Conservation (phyloP, 2,329 filamentous ascomycete genomes). For the Fusarium pseudocircinatum region DNA sequence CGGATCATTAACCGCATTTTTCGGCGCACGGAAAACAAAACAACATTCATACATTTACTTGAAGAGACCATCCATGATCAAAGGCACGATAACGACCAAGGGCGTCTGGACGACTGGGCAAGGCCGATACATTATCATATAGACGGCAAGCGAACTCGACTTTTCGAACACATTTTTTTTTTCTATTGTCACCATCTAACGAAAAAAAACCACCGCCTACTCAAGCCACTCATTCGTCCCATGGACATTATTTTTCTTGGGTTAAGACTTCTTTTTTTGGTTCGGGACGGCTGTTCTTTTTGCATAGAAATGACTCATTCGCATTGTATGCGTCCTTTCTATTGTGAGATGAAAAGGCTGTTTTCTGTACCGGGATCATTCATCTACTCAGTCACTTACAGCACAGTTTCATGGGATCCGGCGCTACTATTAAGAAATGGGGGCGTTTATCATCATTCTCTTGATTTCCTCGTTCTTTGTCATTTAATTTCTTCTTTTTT, state of each 20-base stretch:
- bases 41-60: constrained; percentile 41
- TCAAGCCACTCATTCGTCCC: constrained; percentile 27
- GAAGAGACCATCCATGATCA: constrained; percentile 32
- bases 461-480: constrained; percentile 18
- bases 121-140: constrained; percentile 43
- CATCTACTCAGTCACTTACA: constrained; percentile 21
- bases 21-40: constrained; percentile 46
- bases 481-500: constrained; percentile 12
- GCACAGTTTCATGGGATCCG: constrained; percentile 40
- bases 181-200: constrained; percentile 21
- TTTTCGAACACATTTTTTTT: constrained; percentile 36
- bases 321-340: background rate
- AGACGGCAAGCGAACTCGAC: constrained; percentile 46
- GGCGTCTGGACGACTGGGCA: constrained; percentile 36
- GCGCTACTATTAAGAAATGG: constrained; percentile 43
- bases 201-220: constrained; percentile 22
- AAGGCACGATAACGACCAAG: constrained; percentile 40
- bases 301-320: constrained; percentile 15
- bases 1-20: constrained; percentile 46
- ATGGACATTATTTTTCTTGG: constrained; percentile 33
- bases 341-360: background rate
- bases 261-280: constrained; percentile 20
- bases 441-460: constrained; percentile 28
- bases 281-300: constrained; percentile 3
- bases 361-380: constrained; percentile 22